phyloP scores from a whole-genome alignment of 2,329 filamentous ascomycete genomes.

The Lachnellula cervina region DNA sequence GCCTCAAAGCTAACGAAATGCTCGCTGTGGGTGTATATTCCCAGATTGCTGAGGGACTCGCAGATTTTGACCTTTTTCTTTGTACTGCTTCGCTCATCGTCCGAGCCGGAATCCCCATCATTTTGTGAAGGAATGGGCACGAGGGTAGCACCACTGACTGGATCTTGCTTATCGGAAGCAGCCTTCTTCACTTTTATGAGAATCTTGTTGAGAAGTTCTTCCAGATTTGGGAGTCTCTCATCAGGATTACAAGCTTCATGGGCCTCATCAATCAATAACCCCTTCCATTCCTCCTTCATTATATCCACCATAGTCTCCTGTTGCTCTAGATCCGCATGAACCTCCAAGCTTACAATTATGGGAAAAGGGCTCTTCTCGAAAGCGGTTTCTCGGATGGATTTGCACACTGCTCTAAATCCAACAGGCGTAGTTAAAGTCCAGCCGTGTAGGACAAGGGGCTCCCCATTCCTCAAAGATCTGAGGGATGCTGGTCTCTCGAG shows the following conservation, averaged over 20 bases:
- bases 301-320: conserved; percentile 92
- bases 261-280: conserved; percentile 60
- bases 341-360: conserved; percentile 86
- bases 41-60: conserved; percentile 65
- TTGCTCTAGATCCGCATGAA: conserved; percentile 76
- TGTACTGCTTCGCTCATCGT: conserved; percentile 25
- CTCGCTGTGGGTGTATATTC: conserved; percentile 82
- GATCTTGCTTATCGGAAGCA: conserved; percentile 16
- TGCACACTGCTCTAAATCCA: conserved; percentile 80
- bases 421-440: conserved; percentile 84
- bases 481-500: conserved; percentile 27
- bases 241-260: conserved; percentile 41
- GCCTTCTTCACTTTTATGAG: conserved; percentile 72
- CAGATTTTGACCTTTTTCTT: conserved; percentile 53
- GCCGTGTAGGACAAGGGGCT: conserved; percentile 81
- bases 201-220: conserved; percentile 73
- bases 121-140: conserved; percentile 15
- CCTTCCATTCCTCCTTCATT: conserved; percentile 84
- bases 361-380: conserved; percentile 74
- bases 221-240: conserved; percentile 61
- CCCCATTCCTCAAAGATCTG: conserved; percentile 37
- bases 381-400: conserved; percentile 70
- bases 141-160: conserved; percentile 12
- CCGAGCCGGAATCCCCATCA: conserved; percentile 28
- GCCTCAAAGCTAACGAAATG: conserved; percentile 70